These are phyloP conservation scores for Candida caryicola DNA, from an alignment of 805 yeast species.

Conservation along the genomic window DNA sequence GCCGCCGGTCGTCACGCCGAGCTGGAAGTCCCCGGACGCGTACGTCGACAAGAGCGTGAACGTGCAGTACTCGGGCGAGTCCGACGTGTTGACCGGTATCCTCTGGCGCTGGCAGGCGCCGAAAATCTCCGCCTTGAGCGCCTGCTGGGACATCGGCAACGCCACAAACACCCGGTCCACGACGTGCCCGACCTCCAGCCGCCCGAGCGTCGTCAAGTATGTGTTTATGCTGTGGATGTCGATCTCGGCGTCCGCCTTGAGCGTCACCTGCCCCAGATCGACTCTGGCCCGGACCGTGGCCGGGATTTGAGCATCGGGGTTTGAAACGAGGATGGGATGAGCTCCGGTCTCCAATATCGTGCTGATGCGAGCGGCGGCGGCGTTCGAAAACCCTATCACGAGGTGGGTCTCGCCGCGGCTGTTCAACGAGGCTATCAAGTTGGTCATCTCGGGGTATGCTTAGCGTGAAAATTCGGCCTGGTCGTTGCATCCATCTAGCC, in stretches of 20 bases:
- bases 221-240: conserved; percentile 31
- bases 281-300: conserved; percentile 21
- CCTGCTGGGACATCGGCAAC: conserved; percentile 28
- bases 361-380: conserved; percentile 48
- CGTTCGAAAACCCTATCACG: conserved; percentile 51
- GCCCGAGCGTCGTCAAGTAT: conserved; percentile 51
- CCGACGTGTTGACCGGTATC: conserved; percentile 81
- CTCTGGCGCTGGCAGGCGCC: conserved; percentile 55
- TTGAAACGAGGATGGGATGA: conserved; percentile 47
- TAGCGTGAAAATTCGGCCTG: neutral
- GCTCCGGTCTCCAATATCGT: conserved; percentile 56
- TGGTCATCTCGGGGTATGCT: conserved; percentile 13
- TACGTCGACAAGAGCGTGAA: conserved; percentile 75
- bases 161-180: conserved; percentile 79
- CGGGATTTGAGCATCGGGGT: conserved; percentile 21
- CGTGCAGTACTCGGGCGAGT: conserved; percentile 66
- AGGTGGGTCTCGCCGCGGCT: conserved; percentile 54
- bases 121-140: conserved; percentile 41
- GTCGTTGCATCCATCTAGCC: no score
- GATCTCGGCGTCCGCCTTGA: conserved; percentile 26
- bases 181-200: conserved; percentile 56
- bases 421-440: conserved; percentile 40
- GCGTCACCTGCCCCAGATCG: conserved; percentile 22
- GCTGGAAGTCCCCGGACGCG: conserved; percentile 67
- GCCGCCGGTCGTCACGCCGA: conserved; percentile 83